A percentile compares a stretch with the other conserved stretches of the same genome.
Conservation (phyloP, 2,329 filamentous ascomycete species). For the Fusarium sp. region DNA sequence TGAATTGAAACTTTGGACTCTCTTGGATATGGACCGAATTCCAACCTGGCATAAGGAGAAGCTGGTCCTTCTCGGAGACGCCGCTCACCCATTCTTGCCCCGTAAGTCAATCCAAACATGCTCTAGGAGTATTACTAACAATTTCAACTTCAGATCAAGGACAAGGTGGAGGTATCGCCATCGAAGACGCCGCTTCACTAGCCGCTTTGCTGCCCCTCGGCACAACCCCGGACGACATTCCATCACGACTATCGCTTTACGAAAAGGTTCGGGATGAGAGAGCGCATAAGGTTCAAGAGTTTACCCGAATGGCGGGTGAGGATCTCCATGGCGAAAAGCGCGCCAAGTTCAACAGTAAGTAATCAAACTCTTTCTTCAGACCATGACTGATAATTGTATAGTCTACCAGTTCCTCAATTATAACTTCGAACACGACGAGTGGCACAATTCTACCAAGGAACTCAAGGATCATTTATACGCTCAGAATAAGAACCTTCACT, state of each 20-base stretch:
- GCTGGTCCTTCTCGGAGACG: constrained; percentile 71
- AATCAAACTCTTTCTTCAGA: accelerated
- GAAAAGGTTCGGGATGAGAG: constrained; percentile 67
- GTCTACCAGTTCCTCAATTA: constrained; percentile 31
- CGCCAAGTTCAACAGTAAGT: constrained; percentile 55
- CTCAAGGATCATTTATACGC: constrained; percentile 32
- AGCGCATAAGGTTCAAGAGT: constrained; percentile 67
- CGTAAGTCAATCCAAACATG: not conserved
- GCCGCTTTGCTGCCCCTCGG: constrained; percentile 64
- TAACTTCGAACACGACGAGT: constrained; percentile 39
- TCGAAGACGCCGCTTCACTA: constrained; percentile 73
- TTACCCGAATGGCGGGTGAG: constrained; percentile 63
- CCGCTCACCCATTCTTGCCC: constrained; percentile 75
- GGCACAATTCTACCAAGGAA: constrained; percentile 27
- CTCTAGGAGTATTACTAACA: accelerated
- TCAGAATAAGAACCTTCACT: constrained; percentile 10
- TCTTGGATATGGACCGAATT: constrained; percentile 71
- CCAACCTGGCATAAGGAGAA: constrained; percentile 64
- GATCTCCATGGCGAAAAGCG: constrained; percentile 56
- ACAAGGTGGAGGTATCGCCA: constrained; percentile 66
- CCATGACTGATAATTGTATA: not conserved
- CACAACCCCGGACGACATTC: constrained; percentile 58
- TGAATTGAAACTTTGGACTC: constrained; percentile 66
- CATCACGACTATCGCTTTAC: constrained; percentile 68
- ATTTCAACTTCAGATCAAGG: constrained; percentile 22